A percentile compares a stretch with the other conserved stretches of the same genome.
These are phyloP conservation scores for Salvia rosmarinus DNA, from an alignment of 257 asterid genomes.

Conservation along the genomic window DNA sequence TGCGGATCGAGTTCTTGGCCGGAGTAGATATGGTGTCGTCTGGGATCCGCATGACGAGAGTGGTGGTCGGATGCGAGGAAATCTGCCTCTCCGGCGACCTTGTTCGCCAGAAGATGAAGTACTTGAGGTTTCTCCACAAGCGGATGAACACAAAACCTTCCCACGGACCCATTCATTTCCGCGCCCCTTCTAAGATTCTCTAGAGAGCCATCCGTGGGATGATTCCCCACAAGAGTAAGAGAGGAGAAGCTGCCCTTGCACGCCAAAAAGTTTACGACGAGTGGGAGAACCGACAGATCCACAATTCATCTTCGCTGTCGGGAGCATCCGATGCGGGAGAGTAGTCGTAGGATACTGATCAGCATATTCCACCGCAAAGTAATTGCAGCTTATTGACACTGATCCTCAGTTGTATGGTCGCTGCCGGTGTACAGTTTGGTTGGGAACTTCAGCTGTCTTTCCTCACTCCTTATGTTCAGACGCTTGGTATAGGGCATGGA, in stretches of 20 bases:
- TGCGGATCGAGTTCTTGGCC: conserved; percentile 50
- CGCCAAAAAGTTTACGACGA: conserved; percentile 71
- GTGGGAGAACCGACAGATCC: too few species aligned
- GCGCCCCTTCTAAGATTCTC: conserved; percentile 55
- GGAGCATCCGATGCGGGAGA: too few species aligned
- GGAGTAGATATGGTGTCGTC: too few species aligned
- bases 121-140: conserved; percentile 49
- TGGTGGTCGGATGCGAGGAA: conserved; percentile 50
- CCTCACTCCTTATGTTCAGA: too few species aligned
- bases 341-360: too few species aligned
- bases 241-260: conserved; percentile 75
- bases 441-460: too few species aligned
- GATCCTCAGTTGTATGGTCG: too few species aligned
- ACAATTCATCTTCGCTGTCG: too few species aligned
- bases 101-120: conserved; percentile 59
- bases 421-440: too few species aligned
- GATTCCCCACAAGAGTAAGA: conserved; percentile 82
- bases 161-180: conserved; percentile 55
- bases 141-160: conserved; percentile 58
- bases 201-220: conserved; percentile 64
- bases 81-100: conserved; percentile 58
- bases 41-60: too few species aligned
- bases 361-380: too few species aligned
- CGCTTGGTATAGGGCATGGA: conserved; percentile 95
- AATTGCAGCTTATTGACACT: too few species aligned